Conservation (phyloP, 202 grass and related monocot genomes). For the Hordeum pubiflorum region DNA sequence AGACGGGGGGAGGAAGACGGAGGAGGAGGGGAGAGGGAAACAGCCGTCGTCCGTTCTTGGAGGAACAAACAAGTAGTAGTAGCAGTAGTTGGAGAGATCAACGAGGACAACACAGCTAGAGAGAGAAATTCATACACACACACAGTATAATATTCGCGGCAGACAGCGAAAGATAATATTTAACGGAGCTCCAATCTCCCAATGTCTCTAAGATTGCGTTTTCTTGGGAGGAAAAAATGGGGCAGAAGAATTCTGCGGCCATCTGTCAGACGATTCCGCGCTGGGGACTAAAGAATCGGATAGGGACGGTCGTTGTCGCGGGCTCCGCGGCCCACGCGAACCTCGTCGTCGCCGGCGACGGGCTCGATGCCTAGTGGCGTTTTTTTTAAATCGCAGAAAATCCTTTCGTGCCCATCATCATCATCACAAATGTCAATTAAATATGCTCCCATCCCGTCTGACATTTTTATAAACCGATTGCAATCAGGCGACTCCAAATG, state of each 20-base stretch:
- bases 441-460: not conserved
- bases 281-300: not conserved
- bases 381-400: not conserved
- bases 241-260: not conserved
- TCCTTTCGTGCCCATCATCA: constrained; percentile 21
- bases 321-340: constrained; percentile 13
- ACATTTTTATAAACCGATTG: constrained; percentile 12
- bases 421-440: constrained; percentile 27
- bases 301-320: constrained; percentile 28
- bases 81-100: constrained; percentile 37
- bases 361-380: not conserved
- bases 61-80: constrained; percentile 33
- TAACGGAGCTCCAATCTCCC: not conserved
- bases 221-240: not conserved
- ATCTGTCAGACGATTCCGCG: constrained; percentile 8
- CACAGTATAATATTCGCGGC: not conserved
- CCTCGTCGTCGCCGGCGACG: constrained; percentile 35
- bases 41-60: constrained; percentile 29
- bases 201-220: constrained; percentile 14
- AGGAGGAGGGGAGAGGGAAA: constrained; percentile 10
- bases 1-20: not conserved
- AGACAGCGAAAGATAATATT: constrained; percentile 2
- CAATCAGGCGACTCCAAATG: constrained; percentile 22
- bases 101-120: constrained; percentile 9
- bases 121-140: not conserved